Evolutionary conservation across 495 filamentous ascomycete genomes (phyloP).

Genomic region (Podospora sp.): DNA sequence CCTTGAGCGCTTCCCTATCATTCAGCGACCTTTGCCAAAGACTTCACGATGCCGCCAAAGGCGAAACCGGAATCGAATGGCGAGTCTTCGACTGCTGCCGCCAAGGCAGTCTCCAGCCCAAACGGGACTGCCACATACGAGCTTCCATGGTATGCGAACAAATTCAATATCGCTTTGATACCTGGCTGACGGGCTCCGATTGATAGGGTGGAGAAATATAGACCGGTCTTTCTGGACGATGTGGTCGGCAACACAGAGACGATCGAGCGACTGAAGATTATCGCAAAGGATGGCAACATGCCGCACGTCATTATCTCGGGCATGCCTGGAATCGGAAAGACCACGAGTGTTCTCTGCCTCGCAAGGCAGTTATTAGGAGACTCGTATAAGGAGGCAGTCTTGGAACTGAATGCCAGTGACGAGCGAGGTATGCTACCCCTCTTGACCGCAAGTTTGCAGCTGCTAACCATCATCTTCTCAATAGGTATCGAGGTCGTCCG

Average conservation of each 20-base stretch:
- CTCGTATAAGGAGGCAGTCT: constrained; percentile 94
- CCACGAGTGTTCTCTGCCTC: constrained; percentile 91
- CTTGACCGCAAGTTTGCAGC: background rate
- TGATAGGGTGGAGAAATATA: constrained; percentile 95
- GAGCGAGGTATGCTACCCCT: constrained; percentile 67
- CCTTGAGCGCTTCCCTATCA: background rate
- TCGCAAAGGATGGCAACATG: constrained; percentile 99
- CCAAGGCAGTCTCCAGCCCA: constrained; percentile 64
- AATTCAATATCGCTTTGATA: constrained; percentile 15
- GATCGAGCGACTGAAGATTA: constrained; percentile 96
- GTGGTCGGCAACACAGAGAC: constrained; percentile 98
- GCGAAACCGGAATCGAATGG: constrained; percentile 44
- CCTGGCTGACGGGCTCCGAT: background rate
- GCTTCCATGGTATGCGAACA: constrained; percentile 74
- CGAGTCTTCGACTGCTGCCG: constrained; percentile 78
- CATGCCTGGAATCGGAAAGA: constrained; percentile 99
- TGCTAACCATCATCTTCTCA: constrained; percentile 3
- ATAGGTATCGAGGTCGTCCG: constrained; percentile 94
- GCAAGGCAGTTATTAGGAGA: constrained; percentile 90
- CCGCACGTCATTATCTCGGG: constrained; percentile 98
- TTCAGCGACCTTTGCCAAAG: background rate
- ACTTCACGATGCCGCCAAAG: constrained; percentile 44
- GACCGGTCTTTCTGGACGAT: constrained; percentile 91
- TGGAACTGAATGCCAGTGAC: constrained; percentile 95
- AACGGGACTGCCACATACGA: constrained; percentile 73